These are phyloP conservation scores for Cymbidium sinense DNA, from an alignment of 106 monocot species.

Conservation along the genomic window DNA sequence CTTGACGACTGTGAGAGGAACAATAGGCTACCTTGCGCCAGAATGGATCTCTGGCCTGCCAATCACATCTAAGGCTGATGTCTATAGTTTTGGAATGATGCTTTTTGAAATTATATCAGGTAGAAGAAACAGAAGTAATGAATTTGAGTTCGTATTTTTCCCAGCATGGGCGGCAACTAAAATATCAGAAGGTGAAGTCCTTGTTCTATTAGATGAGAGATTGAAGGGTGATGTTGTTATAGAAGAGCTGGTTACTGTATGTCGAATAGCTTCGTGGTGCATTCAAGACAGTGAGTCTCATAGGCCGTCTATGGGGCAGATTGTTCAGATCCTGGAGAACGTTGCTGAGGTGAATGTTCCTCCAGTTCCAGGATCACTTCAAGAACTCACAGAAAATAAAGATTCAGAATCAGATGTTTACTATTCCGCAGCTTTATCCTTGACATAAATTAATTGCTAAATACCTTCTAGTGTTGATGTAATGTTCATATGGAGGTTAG, in stretches of 20 bases:
- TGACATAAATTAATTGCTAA: neutral
- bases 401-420: conserved; percentile 1
- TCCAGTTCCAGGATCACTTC: conserved; percentile 3
- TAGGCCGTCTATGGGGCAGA: conserved; percentile 19
- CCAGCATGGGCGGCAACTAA: conserved; percentile 17
- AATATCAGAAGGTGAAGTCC: conserved; percentile 22
- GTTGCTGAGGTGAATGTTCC: conserved; percentile 11
- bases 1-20: conserved; percentile 37
- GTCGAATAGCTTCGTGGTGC: conserved; percentile 19
- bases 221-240: conserved; percentile 10
- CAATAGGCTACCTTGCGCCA: conserved; percentile 30
- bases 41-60: conserved; percentile 36
- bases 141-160: neutral
- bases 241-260: conserved; percentile 19
- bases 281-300: conserved; percentile 16
- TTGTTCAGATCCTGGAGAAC: conserved; percentile 12
- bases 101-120: conserved; percentile 35
- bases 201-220: conserved; percentile 18
- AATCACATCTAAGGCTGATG: conserved; percentile 33
- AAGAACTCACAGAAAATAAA: neutral
- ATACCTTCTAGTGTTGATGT: neutral
- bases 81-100: conserved; percentile 41
- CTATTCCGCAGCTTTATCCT: neutral
- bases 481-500: neutral
- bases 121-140: conserved; percentile 11